Percentiles rank a stretch among this genome's conserved stretches.
These are phyloP conservation scores for Hygrophoropsis aurantiaca DNA, from an alignment of 768 basidiomycete species.

Conservation along the genomic window DNA sequence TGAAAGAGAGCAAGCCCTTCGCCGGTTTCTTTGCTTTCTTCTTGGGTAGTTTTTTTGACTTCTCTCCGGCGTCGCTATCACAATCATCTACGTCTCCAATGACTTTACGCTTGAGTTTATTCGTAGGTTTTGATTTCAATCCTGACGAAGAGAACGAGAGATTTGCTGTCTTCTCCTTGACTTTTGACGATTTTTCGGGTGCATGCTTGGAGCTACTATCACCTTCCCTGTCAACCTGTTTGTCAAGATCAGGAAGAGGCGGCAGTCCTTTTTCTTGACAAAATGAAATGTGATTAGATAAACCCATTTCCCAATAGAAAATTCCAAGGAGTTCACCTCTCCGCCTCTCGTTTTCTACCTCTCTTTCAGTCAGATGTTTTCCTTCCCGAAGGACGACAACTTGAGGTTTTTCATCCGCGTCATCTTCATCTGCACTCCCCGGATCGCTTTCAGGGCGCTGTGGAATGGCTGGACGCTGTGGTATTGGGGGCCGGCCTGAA, in stretches of 20 bases:
- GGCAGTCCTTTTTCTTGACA: slow-evolving; percentile 67
- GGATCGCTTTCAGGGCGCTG: slow-evolving; percentile 65
- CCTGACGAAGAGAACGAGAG: slow-evolving; percentile 43
- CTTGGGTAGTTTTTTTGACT: slow-evolving; percentile 33
- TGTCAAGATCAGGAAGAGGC: slow-evolving; percentile 44
- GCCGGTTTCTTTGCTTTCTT: slow-evolving; percentile 55
- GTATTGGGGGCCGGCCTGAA: slow-evolving; percentile 72
- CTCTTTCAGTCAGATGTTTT: slow-evolving; percentile 77
- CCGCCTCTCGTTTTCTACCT: slow-evolving; percentile 76
- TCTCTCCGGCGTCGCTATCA: slow-evolving; percentile 17
- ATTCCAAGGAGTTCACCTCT: slow-evolving; percentile 57
- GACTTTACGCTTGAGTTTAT: slow-evolving; percentile 36
- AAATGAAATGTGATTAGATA: too few species aligned
- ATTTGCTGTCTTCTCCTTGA: slow-evolving; percentile 17
- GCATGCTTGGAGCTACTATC: slow-evolving; percentile 29
- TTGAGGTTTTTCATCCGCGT: slow-evolving; percentile 79
- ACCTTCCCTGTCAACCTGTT: slow-evolving; percentile 11
- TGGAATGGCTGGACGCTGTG: slow-evolving; percentile 69
- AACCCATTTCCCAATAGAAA: too few species aligned
- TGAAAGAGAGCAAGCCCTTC: slow-evolving; percentile 39
- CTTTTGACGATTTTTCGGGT: slow-evolving; percentile 19
- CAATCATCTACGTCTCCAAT: slow-evolving; percentile 32
- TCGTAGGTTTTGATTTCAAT: slow-evolving; percentile 20
- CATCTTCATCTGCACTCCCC: slow-evolving; percentile 73
- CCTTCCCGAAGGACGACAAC: slow-evolving; percentile 87